Base-by-base conservation (phyloP, 2,329 filamentous ascomycete species). In the Aspergillus sp. region DNA sequence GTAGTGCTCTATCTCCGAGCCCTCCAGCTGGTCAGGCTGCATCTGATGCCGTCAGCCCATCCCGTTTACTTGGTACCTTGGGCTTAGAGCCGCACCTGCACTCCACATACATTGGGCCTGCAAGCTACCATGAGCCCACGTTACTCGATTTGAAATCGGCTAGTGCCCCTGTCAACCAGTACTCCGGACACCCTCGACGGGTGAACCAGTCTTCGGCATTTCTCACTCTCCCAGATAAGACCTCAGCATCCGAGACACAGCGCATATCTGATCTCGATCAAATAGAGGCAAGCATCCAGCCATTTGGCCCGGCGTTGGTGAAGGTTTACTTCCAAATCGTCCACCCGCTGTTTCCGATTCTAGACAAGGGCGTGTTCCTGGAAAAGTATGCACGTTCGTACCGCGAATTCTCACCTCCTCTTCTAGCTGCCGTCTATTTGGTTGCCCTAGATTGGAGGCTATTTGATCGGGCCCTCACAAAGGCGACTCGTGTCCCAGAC, bases 361-460 rank as follows among this genome's bases (percentile, higher is more conserved):
- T 95, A 45, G 90, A 95, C 73, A 93, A 93, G 77, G 84, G 87
- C 61, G 87, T 93, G 59, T 94, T 94, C 68, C 81, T 91, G 64
- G 90, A 93, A 74, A 90, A 91, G 71, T 92, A 93, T 78, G 86
- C 88, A 53, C 85, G 87, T 68, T 88, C 88, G 47, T 87, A 91
- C 69, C 85, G 86, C 57, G 88, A 91, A 67, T 91, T 94, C 71
- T 89, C 91, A 15, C 91, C 92, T 1, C 86, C 90, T 11, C 80
- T 95, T 28, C 82, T 96, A 17, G 91, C 91, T 34, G 91, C 91
- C 57, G 88, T 96, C 7, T 75, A 94, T 71, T 85, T 94, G 30
- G 80, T 95, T 11, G 91, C 91, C 28, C 85, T 93, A 69, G 91
- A 92, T 73, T 94, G 91, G 90, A 94, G 91, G 91, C 85, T 90